Base-by-base conservation (phyloP, 768 basidiomycete species). In the Roridomyces roridus region DNA sequence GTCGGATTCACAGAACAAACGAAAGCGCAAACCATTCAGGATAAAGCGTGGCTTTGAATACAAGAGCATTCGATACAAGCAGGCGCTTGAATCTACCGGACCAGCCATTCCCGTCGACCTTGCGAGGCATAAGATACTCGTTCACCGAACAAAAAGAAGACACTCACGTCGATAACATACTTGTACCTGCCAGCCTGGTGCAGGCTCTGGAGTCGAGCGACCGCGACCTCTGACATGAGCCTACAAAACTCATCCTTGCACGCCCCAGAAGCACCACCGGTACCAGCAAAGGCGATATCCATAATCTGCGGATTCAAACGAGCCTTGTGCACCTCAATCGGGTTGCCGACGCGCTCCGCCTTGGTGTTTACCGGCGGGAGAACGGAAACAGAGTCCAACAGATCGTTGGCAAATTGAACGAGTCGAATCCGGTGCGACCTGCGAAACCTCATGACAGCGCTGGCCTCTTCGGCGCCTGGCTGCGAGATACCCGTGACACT, bases 31-130 rank as follows among this genome's bases (percentile, higher is more conserved):
- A n/a, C 85, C 84, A 91, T 71, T 90, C 89, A 0, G 87, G 88
- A 65, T 86, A 89, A 59, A 89, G 80, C 0, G 88, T 89, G 31
- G 85, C 76, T 65, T 90, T 89, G 73, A 91, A 83, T 6, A 89
- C 73, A 14, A 88, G 71, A 0, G 87, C 77, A 23, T 87, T 86
- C 20, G 83, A 78, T 3, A 84, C 83, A 5, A 89, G 77, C 2
- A 89, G 72, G 5, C 86, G 74, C 57, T 87, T 86, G 68, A 89
- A 91, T 5, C 87, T 78, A 17, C 83, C 77, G 4, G 85, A 87
- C 86, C 87, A 88, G 1, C 85, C 88, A 53, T 85, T 84, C 7
- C 84, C 86, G 56, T 86, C 85, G 11, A 86, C 71, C n/a, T n/a
- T n/a, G n/a, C n/a, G n/a, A n/a, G n/a, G n/a, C n/a, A n/a, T n/a